Evolutionary conservation across 108 stramenopile genomes (phyloP).

Genomic region (Mediolabrus comicus): DNA sequence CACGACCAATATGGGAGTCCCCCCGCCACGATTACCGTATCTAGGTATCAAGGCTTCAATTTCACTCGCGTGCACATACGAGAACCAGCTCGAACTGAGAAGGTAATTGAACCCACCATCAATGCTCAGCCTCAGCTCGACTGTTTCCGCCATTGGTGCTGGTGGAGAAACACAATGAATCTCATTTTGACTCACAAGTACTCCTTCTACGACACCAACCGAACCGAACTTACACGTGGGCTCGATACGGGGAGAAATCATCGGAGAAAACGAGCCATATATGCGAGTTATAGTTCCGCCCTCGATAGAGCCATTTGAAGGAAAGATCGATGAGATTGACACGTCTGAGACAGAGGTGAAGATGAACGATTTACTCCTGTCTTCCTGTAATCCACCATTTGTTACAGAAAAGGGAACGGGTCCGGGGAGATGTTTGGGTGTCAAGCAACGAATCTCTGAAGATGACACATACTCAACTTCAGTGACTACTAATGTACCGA

Average conservation of each 20-base stretch:
- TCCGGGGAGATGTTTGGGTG: conserved; percentile 25
- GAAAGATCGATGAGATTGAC: conserved; percentile 21
- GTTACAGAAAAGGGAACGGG: conserved; percentile 17
- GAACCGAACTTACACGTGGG: conserved; percentile 36
- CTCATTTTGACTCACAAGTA: conserved; percentile 22
- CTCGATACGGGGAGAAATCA: not conserved
- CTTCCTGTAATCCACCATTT: conserved; percentile 8
- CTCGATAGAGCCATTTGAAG: conserved; percentile 26
- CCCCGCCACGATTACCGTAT: conserved; percentile 13
- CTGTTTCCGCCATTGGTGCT: conserved; percentile 3
- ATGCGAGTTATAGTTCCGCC: conserved; percentile 31
- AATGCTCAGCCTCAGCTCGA: conserved; percentile 28
- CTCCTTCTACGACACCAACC: conserved; percentile 14
- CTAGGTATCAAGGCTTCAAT: conserved; percentile 20
- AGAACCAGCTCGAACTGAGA: conserved; percentile 29
- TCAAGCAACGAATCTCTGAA: conserved; percentile 28
- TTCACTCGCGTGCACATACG: conserved; percentile 32
- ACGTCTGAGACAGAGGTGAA: conserved; percentile 28
- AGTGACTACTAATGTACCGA: conserved; percentile 31
- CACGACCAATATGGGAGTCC: conserved; percentile 17
- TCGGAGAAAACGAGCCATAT: conserved; percentile 22
- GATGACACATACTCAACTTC: conserved; percentile 23
- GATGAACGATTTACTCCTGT: not conserved
- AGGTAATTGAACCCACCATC: conserved; percentile 24
- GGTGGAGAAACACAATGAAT: conserved; percentile 29